These are phyloP conservation scores for Aspergillus ochraceus DNA, from an alignment of 2,329 filamentous ascomycete genomes.

Conservation along the genomic window DNA sequence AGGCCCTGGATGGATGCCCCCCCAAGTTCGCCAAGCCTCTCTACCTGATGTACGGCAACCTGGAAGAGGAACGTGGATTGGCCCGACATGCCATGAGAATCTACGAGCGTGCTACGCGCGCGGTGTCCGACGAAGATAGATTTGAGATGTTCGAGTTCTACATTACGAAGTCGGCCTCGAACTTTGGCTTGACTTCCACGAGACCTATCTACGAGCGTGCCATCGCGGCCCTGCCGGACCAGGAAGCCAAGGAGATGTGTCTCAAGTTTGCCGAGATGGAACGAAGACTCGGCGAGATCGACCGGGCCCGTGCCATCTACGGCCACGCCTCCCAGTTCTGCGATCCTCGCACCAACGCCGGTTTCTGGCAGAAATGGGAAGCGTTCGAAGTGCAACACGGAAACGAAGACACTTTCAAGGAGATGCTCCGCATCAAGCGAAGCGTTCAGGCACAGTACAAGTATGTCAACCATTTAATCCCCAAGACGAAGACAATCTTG, in stretches of 20 bases:
- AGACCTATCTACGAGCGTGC: constrained; percentile 94
- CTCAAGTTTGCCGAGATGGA: constrained; percentile 99
- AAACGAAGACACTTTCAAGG: constrained; percentile 98
- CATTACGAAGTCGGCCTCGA: constrained; percentile 97
- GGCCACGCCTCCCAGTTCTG: constrained; percentile 97
- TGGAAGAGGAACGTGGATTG: constrained; percentile 93
- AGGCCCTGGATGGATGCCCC: constrained; percentile 91
- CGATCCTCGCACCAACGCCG: constrained; percentile 84
- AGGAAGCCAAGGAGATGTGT: constrained; percentile 95
- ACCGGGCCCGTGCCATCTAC: constrained; percentile 91
- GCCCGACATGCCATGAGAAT: constrained; percentile 98
- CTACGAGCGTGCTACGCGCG: constrained; percentile 93
- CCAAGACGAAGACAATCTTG: background rate
- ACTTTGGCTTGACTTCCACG: constrained; percentile 94
- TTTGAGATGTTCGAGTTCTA: constrained; percentile 99
- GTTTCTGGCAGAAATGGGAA: constrained; percentile 97
- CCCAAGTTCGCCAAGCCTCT: constrained; percentile 94
- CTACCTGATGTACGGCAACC: constrained; percentile 96
- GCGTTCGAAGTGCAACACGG: constrained; percentile 95
- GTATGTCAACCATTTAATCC: constrained; percentile 43
- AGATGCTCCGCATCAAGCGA: constrained; percentile 96
- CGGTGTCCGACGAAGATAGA: constrained; percentile 90
- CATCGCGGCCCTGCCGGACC: constrained; percentile 88
- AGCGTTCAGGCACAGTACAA: constrained; percentile 98
- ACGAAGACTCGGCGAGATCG: constrained; percentile 85